These are phyloP conservation scores for Telopea speciosissima DNA, from an alignment of 177 flowering plant genomes.

Conservation along the genomic window DNA sequence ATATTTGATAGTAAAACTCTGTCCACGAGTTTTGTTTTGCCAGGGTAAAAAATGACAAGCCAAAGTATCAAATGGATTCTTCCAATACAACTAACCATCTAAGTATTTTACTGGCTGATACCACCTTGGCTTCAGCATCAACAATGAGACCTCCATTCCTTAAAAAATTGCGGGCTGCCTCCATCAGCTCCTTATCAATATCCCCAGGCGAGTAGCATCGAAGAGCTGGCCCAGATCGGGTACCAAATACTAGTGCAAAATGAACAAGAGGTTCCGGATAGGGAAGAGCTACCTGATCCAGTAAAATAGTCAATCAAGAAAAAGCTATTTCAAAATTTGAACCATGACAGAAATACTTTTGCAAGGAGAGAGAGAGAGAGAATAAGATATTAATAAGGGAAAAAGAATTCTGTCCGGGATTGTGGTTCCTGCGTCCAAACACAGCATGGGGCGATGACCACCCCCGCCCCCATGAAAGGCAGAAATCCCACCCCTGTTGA, in stretches of 20 bases:
- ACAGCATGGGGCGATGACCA: too few relatives aligned
- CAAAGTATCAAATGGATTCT: background rate
- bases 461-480: too few relatives aligned
- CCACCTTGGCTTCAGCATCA: conserved; percentile 43
- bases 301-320: background rate
- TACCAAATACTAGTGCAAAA: conserved; percentile 69
- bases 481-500: too few relatives aligned
- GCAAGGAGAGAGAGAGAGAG: too few relatives aligned
- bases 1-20: too few relatives aligned
- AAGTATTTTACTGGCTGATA: conserved; percentile 47
- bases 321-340: too few relatives aligned
- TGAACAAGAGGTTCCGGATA: conserved; percentile 72
- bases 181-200: conserved; percentile 70
- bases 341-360: too few relatives aligned
- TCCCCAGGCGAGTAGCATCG: conserved; percentile 73
- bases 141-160: conserved; percentile 56
- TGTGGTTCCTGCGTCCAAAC: too few relatives aligned
- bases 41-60: background rate
- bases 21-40: background rate
- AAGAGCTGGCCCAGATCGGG: conserved; percentile 75
- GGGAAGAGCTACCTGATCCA: conserved; percentile 60
- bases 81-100: conserved; percentile 53
- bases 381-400: too few relatives aligned
- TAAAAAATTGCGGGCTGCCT: conserved; percentile 59
- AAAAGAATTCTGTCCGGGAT: too few relatives aligned